phyloP scores from a whole-genome alignment of 208 protist genomes.

The Leishmania martiniquensis region DNA sequence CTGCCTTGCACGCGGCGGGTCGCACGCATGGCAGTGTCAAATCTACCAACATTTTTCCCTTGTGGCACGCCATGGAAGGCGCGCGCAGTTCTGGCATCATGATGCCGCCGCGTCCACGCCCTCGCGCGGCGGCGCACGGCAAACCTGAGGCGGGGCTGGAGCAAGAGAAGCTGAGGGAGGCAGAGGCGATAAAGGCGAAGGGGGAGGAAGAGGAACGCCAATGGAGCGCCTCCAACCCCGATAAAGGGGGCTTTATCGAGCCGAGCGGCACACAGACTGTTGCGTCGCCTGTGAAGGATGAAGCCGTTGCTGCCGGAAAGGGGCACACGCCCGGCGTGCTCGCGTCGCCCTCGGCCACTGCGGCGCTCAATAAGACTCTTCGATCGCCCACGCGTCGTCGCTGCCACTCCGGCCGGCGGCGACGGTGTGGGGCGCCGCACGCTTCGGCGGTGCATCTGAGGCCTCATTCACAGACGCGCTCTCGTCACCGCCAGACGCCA shows the following conservation, averaged over 20 bases:
- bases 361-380: neutral
- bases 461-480: neutral
- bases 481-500: neutral
- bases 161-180: neutral
- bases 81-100: conserved; percentile 14
- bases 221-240: neutral
- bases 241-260: neutral
- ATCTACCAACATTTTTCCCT: conserved; percentile 72
- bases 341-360: neutral
- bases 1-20: conserved; percentile 50
- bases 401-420: neutral
- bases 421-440: neutral
- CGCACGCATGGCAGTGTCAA: conserved; percentile 69
- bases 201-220: neutral
- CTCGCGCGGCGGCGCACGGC: neutral
- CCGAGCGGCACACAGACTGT: neutral
- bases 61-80: conserved; percentile 45
- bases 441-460: neutral
- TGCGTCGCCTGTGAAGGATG: no score
- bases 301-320: neutral
- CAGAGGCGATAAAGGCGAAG: neutral
- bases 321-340: neutral
- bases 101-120: conserved; percentile 21
- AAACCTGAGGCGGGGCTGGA: neutral
- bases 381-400: neutral